phyloP scores from a whole-genome alignment of 106 monocot species.

The Dioscorea dumetorum region DNA sequence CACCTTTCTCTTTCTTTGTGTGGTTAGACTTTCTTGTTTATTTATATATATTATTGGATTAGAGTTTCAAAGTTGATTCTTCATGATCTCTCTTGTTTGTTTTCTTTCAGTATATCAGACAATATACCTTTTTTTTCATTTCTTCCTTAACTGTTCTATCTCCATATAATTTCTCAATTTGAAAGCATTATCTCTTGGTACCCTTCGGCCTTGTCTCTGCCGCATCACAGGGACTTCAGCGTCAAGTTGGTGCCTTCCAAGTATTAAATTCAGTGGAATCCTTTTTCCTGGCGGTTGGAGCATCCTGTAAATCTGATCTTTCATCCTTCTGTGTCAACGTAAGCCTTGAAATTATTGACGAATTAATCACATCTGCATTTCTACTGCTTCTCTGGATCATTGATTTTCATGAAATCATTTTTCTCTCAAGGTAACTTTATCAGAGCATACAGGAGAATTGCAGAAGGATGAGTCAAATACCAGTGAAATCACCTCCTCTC shows the following conservation, averaged over 20 bases:
- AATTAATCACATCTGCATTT: too few species aligned
- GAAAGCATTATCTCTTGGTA: too few species aligned
- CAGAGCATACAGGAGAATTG: conserved; percentile 9
- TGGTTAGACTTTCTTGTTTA: too few species aligned
- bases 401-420: background rate
- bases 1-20: too few species aligned
- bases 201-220: background rate
- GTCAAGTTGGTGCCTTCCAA: conserved; percentile 61
- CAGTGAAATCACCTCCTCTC: conserved; percentile 1
- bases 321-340: conserved; percentile 61
- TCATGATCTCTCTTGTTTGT: too few species aligned
- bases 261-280: conserved; percentile 61
- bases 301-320: conserved; percentile 43
- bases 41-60: too few species aligned
- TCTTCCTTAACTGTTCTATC: too few species aligned
- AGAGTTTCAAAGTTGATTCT: too few species aligned
- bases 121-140: too few species aligned
- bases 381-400: background rate
- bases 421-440: conserved; percentile 38
- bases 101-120: too few species aligned
- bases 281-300: conserved; percentile 53
- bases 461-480: conserved; percentile 2
- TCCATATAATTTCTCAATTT: too few species aligned
- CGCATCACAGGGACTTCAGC: conserved; percentile 52
- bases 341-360: conserved; percentile 9